Evolutionary conservation across 2,329 filamentous ascomycete species (phyloP).

Genomic region (Aspergillus sp.): DNA sequence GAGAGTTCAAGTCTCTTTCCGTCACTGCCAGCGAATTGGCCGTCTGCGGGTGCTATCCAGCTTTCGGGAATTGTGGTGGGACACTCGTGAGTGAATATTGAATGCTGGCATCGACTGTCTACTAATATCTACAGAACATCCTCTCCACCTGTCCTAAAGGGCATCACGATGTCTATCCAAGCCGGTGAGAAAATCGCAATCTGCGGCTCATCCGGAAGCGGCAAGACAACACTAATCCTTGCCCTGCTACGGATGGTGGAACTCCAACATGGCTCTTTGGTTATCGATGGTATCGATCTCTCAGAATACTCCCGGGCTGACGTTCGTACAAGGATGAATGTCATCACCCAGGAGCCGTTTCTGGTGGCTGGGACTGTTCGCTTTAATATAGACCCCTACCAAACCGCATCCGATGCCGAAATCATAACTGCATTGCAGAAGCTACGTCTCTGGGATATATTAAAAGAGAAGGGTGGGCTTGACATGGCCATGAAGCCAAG

Average conservation of each 20-base stretch:
- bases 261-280: slow-evolving; percentile 15
- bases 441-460: too few relatives aligned
- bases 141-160: too few relatives aligned
- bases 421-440: slow-evolving; percentile 20
- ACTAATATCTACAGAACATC: too few relatives aligned
- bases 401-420: slow-evolving; percentile 7
- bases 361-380: slow-evolving; percentile 16
- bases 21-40: too few relatives aligned
- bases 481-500: slow-evolving; percentile 28
- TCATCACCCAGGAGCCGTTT: slow-evolving; percentile 19
- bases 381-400: slow-evolving; percentile 12
- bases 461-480: slow-evolving; percentile 25
- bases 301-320: slow-evolving; percentile 4
- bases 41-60: too few relatives aligned
- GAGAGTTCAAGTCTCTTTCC: too few relatives aligned
- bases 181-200: not conserved
- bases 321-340: slow-evolving; percentile 12
- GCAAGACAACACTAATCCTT: slow-evolving; percentile 18
- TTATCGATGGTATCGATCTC: slow-evolving; percentile 16
- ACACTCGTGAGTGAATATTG: too few relatives aligned
- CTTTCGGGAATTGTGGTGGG: too few relatives aligned
- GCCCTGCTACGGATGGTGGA: slow-evolving; percentile 17
- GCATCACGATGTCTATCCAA: too few relatives aligned
- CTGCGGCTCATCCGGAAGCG: slow-evolving; percentile 9
- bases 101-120: too few relatives aligned